Base-by-base conservation (phyloP, 257 asterid genomes). In the Lithospermum erythrorhizon region DNA sequence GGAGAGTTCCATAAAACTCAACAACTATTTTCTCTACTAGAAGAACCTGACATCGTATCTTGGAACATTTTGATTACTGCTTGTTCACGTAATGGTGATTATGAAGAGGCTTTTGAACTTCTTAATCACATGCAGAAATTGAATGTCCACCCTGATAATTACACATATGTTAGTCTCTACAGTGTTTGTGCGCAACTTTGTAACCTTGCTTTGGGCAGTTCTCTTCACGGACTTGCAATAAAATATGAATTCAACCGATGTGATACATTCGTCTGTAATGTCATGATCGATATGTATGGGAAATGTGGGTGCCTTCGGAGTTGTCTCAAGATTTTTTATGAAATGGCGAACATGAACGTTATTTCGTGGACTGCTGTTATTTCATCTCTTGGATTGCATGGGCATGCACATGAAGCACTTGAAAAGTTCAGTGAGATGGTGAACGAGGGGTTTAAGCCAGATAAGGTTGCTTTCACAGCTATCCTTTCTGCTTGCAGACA, bases 1-100 rank as follows among this genome's bases (percentile, higher is more conserved):
- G 75, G 87, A 6, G 86, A 81, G 35, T 91, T 72, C 25, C 83
- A 81, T 25, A 83, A 79, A 73, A 84, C 98, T 53, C 93, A 85
- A 69, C 95, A 83, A 59, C 52, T 91, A 59, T 87, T 80, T 65
- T 87, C 90, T 65, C 60, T 58, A 41, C 63, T 84, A 64, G 86
- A 84, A 66, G 82, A 88, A 57, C 96, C 96, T 48, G 94, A 91
- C 70, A 48, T 66, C 17, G 21, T 81, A 52, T 88, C 98, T 54
- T 88, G 98, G 98, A 82, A 91, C 52, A 81, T 78, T 58, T 72
- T 88, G 81, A 86, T 91, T 64, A 87, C 94, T 55, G 84, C 98
- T 63, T 91, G 96, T 71, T 85, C 98, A 7, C 72, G 93, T 18
- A 91, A 81, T 62, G 87, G 95, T 53, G 90, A 91, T 70, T 76